These are phyloP conservation scores for Naganishia vaughanmartiniae DNA, from an alignment of 768 basidiomycete species.

Conservation along the genomic window DNA sequence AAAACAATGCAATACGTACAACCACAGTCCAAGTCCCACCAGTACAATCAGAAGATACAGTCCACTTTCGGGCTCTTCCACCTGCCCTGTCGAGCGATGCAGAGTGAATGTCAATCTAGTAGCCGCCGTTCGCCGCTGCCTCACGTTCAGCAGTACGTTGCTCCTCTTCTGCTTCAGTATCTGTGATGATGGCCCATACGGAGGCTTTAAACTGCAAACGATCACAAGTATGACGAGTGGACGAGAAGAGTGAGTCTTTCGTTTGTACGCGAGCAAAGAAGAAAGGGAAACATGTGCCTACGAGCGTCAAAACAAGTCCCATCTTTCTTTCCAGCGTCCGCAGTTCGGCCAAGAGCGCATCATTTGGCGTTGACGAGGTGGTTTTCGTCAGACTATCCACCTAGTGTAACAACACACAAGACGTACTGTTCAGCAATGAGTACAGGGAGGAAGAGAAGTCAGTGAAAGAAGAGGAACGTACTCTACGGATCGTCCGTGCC, in stretches of 20 bases:
- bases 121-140: background rate
- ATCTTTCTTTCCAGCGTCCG: constrained; percentile 86
- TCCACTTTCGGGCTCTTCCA: too few relatives aligned
- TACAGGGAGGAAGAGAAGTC: background rate
- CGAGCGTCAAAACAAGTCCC: constrained; percentile 88
- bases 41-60: too few relatives aligned
- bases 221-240: background rate
- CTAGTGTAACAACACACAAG: constrained; percentile 22
- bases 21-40: too few relatives aligned
- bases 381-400: constrained; percentile 58
- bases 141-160: constrained; percentile 7
- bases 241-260: background rate
- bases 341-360: constrained; percentile 69
- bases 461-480: constrained; percentile 53
- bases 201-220: constrained; percentile 81
- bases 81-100: too few relatives aligned
- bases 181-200: constrained; percentile 80
- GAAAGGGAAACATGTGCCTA: constrained; percentile 55
- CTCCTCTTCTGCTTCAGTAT: constrained; percentile 50
- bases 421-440: background rate
- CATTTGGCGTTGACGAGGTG: constrained; percentile 73
- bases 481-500: constrained; percentile 73
- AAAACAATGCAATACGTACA: too few relatives aligned
- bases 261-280: background rate
- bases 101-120: background rate